phyloP scores from a whole-genome alignment of 2,329 filamentous ascomycete species.

The Xylaria sp. region DNA sequence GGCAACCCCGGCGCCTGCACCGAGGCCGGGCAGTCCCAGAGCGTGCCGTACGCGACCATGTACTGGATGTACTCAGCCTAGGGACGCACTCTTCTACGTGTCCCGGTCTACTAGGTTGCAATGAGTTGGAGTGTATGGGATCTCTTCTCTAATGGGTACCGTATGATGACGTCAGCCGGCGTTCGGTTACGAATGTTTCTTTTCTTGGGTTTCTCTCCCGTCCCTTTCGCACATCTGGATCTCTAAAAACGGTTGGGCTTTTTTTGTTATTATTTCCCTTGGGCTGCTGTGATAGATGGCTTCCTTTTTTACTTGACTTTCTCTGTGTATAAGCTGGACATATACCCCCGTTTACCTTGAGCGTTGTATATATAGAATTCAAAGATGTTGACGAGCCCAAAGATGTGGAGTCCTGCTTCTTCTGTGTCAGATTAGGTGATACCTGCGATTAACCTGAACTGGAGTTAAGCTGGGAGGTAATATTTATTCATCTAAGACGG shows the following conservation, averaged over 20 bases:
- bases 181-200: neutral
- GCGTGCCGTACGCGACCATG: conserved; percentile 58
- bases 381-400: neutral
- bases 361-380: neutral
- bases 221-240: neutral
- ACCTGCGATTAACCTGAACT: too few relatives aligned
- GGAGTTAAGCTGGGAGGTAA: too few relatives aligned
- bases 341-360: neutral
- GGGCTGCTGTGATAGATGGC: neutral
- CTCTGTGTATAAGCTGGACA: neutral
- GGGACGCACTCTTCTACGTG: neutral
- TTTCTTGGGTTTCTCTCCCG: neutral
- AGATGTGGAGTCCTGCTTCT: too few relatives aligned
- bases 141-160: neutral
- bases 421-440: too few relatives aligned
- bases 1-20: conserved; percentile 50
- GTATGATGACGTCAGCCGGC: neutral
- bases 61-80: conserved; percentile 57
- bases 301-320: neutral
- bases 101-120: neutral
- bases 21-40: conserved; percentile 45
- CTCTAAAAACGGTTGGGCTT: neutral
- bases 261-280: neutral
- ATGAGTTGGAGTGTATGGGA: neutral
- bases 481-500: too few relatives aligned